Evolutionary conservation across 805 yeast species (phyloP).

Genomic region (Zygosaccharomyces bailii): DNA sequence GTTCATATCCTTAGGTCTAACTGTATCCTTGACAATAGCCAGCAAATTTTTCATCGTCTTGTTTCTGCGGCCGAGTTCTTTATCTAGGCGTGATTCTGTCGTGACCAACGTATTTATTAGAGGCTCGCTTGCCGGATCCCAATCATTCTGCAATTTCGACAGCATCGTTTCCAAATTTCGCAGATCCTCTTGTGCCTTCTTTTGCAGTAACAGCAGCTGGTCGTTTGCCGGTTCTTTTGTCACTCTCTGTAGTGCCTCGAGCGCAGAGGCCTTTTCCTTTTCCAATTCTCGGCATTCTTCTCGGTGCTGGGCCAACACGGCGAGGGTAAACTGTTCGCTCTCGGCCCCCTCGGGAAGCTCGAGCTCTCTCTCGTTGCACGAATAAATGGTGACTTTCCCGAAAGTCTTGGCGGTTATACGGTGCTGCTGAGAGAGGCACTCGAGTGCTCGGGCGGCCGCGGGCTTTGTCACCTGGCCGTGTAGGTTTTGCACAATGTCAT

Average conservation of each 20-base stretch:
- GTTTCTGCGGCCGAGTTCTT: slow-evolving; percentile 19
- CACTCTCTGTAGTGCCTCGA: slow-evolving; percentile 13
- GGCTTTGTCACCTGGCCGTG: slow-evolving; percentile 41
- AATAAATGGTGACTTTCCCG: slow-evolving; percentile 45
- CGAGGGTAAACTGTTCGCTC: slow-evolving; percentile 15
- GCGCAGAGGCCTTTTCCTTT: slow-evolving; percentile 14
- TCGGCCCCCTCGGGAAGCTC: slow-evolving; percentile 12
- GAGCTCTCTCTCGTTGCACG: slow-evolving; percentile 38
- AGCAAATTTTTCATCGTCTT: slow-evolving; percentile 21
- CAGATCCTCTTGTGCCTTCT: slow-evolving; percentile 9
- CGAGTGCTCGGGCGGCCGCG: slow-evolving; percentile 39
- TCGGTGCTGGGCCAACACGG: slow-evolving; percentile 23
- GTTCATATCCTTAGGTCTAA: slow-evolving; percentile 24
- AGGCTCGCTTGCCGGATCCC: slow-evolving; percentile 19
- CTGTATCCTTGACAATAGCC: slow-evolving; percentile 27
- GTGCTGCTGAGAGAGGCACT: slow-evolving; percentile 34
- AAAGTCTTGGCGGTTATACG: slow-evolving; percentile 40
- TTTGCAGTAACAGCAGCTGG: slow-evolving; percentile 12
- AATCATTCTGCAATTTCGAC: slow-evolving; percentile 10
- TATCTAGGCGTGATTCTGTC: slow-evolving; percentile 14
- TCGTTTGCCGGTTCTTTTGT: slow-evolving; percentile 22
- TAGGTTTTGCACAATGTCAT: slow-evolving; percentile 45
- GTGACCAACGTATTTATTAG: slow-evolving; percentile 15
- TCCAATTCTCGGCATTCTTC: slow-evolving; percentile 26
- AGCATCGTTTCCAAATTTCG: slow-evolving; percentile 11